A percentile compares a stretch with the other conserved stretches of the same genome.
phyloP scores from a whole-genome alignment of 495 filamentous ascomycete genomes.

The Xylaria longipes region DNA sequence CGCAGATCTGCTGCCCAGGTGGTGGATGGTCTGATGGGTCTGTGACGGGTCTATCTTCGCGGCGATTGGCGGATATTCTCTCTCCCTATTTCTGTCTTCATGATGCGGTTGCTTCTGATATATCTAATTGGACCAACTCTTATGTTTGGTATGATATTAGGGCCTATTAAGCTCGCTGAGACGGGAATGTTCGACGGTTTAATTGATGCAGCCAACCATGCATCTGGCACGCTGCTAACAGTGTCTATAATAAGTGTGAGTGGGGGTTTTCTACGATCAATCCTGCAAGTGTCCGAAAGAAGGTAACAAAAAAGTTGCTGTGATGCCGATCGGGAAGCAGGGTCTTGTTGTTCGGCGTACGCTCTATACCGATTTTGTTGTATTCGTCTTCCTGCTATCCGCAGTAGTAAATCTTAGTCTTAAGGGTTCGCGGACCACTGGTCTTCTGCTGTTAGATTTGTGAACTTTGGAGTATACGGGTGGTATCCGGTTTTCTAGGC shows the following conservation, averaged over 20 bases:
- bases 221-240: conserved; percentile 8
- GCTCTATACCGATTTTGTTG: not conserved
- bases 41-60: not conserved
- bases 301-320: conserved; percentile 15
- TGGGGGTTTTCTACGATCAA: conserved; percentile 18
- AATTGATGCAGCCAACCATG: conserved; percentile 1
- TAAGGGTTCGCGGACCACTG: not conserved
- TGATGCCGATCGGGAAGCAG: conserved; percentile 23
- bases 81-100: not conserved
- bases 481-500: not conserved
- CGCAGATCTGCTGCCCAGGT: not conserved
- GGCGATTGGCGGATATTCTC: not conserved
- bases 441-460: conserved; percentile 8
- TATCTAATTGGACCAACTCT: not conserved
- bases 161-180: not conserved
- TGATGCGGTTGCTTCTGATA: not conserved
- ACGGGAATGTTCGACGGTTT: not conserved
- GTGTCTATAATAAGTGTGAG: conserved; percentile 11
- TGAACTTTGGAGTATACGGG: not conserved
- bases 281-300: conserved; percentile 21
- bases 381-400: not conserved
- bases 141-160: not conserved
- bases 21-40: not conserved
- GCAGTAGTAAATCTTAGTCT: not conserved
- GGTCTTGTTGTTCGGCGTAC: conserved; percentile 1